Evolutionary conservation across 345 rosid genomes (phyloP), one percentile per base, ranked within the genome.

Genomic region (Ailanthus altissimus): DNA sequence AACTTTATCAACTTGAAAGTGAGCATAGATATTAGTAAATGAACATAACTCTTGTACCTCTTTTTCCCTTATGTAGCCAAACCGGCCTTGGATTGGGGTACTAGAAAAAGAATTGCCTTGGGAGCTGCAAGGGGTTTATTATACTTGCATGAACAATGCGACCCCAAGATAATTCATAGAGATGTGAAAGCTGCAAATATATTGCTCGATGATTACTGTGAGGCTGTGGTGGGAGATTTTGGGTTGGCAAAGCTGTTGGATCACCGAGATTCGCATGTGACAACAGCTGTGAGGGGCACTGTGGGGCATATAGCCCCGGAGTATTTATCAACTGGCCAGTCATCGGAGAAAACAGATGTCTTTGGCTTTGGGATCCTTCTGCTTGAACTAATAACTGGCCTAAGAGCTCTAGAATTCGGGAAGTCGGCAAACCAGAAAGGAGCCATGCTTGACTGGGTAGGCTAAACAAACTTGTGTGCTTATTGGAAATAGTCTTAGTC

Each of bases 251-350:
- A 94, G 90, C 84, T 94, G 66, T 81, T 97, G 78, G 97, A 97
- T 83, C 98, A 97, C 68, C 81, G 75, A 58, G 97, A 94, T 21
- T 93, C 98, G 0, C 98, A 94, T 38, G 97, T 94, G 40, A 94
- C 99, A 69, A 94, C 97, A 0, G 95, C 99, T 6, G 97, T 97
- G 78, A 91, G 97, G 65, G 99, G 97, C 47, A 94, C 97, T 7
- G 98, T 92, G 1, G 98, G 99, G 38, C 99, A 97, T 77, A 97
- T 97, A 25, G 97, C 98, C 18, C 97, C 97, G 0, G 98, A 97
- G 79, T 97, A 97, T 80, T 89, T 97, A 47, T 97, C 97, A 20
- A 94, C 98, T 0, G 97, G 97, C 32, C 99, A 97, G 73, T 94
- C 99, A 67, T 94, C 97, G 0, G 98, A 92, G 86, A 97, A 97